A percentile compares a stretch with the other conserved stretches of the same genome.
These are phyloP conservation scores for Aspergillus japonicus DNA, from an alignment of 2,329 filamentous ascomycete species.

Conservation along the genomic window DNA sequence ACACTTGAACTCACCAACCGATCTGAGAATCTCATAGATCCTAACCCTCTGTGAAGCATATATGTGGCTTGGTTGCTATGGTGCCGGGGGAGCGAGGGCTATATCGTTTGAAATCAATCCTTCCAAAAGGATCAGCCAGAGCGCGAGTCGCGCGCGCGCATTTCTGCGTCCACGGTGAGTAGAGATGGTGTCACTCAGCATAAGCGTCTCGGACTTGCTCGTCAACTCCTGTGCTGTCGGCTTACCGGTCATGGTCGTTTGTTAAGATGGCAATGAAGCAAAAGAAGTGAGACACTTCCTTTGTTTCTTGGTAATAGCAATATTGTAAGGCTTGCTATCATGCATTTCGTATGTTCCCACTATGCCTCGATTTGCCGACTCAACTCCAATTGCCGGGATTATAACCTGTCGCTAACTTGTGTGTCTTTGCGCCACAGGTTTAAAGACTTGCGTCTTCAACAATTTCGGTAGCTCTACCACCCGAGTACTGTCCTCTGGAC, in stretches of 20 bases:
- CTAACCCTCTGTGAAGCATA: neutral
- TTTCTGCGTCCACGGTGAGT: neutral
- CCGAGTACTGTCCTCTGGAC: neutral
- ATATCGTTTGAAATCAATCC: neutral
- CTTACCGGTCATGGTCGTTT: neutral
- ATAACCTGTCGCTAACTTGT: neutral
- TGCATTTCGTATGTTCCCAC: too few relatives aligned
- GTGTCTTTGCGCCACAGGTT: neutral
- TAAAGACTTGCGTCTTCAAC: neutral
- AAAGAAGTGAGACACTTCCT: neutral
- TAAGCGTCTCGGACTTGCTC: neutral
- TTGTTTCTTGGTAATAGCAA: neutral
- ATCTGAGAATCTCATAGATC: neutral
- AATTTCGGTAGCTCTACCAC: neutral
- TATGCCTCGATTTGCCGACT: too few relatives aligned
- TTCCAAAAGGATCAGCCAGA: neutral
- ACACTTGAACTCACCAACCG: neutral
- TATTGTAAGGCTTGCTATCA: too few relatives aligned
- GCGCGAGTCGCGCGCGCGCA: neutral
- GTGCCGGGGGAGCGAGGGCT: neutral
- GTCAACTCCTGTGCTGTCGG: neutral
- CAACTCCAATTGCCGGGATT: neutral
- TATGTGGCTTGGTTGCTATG: slow-evolving; percentile 4
- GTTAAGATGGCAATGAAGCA: neutral
- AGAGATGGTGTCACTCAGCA: neutral